phyloP scores from a whole-genome alignment of 441 rosid species.

The Corymbia calophylla region DNA sequence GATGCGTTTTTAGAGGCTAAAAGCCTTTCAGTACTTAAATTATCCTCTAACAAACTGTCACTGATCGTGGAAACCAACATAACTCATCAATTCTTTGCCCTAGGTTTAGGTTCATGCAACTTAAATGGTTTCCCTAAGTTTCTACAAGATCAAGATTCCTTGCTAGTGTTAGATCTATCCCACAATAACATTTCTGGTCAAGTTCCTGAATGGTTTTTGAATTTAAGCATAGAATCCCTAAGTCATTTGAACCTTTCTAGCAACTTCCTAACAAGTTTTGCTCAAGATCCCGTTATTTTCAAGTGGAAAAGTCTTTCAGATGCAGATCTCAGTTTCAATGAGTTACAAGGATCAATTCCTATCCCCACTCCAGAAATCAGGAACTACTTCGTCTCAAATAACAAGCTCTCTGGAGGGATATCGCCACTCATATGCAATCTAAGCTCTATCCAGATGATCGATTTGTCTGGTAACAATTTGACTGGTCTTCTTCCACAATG shows the following conservation, averaged over 20 bases:
- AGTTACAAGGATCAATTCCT: not conserved
- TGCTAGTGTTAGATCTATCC: fast-evolving
- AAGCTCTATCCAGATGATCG: not conserved
- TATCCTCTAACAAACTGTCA: fast-evolving
- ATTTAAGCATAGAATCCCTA: not conserved
- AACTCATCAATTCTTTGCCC: fast-evolving
- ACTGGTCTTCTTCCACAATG: slow-evolving; percentile 11
- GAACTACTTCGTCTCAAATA: not conserved
- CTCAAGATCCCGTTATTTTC: not conserved
- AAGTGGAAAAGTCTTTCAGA: not conserved
- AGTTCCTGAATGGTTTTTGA: not conserved
- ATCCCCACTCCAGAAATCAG: not conserved
- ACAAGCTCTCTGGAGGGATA: not conserved
- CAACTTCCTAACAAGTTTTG: slow-evolving; percentile 5
- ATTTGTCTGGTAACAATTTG: not conserved
- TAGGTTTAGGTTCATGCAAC: not conserved
- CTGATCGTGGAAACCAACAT: not conserved
- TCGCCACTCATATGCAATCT: slow-evolving; percentile 3
- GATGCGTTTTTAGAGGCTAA: fast-evolving
- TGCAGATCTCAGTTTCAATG: not conserved
- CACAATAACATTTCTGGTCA: not conserved
- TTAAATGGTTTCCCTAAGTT: not conserved
- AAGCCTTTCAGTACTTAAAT: fast-evolving
- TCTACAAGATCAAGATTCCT: not conserved
- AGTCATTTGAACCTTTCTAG: not conserved